Conservation (phyloP, 2,329 filamentous ascomycete genomes). For the Fusarium musae region DNA sequence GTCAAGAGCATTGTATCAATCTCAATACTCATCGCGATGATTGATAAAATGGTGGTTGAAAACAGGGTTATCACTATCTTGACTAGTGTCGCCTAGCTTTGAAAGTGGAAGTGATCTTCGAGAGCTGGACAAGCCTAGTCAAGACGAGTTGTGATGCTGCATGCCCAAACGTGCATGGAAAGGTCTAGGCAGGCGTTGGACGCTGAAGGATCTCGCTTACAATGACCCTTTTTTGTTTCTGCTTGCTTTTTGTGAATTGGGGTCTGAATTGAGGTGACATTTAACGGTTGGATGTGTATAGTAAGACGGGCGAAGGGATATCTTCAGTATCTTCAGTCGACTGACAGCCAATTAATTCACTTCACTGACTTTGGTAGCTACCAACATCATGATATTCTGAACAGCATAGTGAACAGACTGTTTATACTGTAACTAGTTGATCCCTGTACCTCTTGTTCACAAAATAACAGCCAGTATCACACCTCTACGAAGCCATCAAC, state of each 20-base stretch:
- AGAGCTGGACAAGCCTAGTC: neutral
- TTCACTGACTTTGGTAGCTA: neutral
- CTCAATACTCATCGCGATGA: neutral
- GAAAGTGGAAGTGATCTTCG: conserved; percentile 30
- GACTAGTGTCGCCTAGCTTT: neutral
- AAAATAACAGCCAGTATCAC: conserved; percentile 13
- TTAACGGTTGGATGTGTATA: neutral
- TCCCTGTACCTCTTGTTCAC: conserved; percentile 1
- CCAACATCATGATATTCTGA: neutral
- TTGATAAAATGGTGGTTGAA: neutral
- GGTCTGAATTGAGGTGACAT: neutral
- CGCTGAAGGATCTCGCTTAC: neutral
- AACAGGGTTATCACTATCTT: conserved; percentile 4
- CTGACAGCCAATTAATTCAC: neutral
- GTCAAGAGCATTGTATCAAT: neutral
- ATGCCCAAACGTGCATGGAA: conserved; percentile 10
- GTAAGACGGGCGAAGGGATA: conserved; percentile 7
- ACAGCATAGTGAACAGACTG: neutral
- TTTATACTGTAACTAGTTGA: neutral
- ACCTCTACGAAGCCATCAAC: conserved; percentile 10
- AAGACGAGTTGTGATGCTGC: conserved; percentile 1
- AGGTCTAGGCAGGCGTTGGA: conserved; percentile 6
- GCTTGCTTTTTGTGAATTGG: conserved; percentile 19
- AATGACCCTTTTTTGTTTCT: neutral
- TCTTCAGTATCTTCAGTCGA: neutral